A percentile compares a stretch with the other conserved stretches of the same genome.
These are phyloP conservation scores for Amanita fuliginea DNA, from an alignment of 768 basidiomycete genomes.

Conservation along the genomic window DNA sequence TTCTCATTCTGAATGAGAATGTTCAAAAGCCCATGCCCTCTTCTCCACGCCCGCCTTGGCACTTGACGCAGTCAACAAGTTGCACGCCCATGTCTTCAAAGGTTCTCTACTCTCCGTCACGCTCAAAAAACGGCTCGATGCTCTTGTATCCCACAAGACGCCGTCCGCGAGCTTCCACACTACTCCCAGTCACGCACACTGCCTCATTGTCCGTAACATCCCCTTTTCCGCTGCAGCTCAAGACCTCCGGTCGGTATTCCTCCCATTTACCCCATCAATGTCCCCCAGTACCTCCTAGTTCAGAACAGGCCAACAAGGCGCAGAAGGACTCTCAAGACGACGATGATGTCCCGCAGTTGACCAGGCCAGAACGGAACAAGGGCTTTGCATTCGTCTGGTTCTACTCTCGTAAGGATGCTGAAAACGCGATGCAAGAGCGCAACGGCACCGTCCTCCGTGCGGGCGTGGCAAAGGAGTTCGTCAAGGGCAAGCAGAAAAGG, in stretches of 20 bases:
- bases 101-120: slow-evolving; percentile 77
- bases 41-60: slow-evolving; percentile 64
- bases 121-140: slow-evolving; percentile 78
- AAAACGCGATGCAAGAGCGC: slow-evolving; percentile 66
- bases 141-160: slow-evolving; percentile 34
- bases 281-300: slow-evolving; percentile 33
- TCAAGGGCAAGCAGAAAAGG: slow-evolving; percentile 55
- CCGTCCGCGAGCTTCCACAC: slow-evolving; percentile 12
- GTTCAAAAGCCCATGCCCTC: slow-evolving; percentile 50
- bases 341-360: slow-evolving; percentile 10
- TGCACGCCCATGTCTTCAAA: slow-evolving; percentile 92
- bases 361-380: too few species aligned
- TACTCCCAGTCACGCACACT: slow-evolving; percentile 58
- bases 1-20: neutral
- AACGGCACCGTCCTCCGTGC: slow-evolving; percentile 68
- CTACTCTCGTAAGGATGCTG: slow-evolving; percentile 77
- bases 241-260: slow-evolving; percentile 77
- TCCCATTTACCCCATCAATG: slow-evolving; percentile 76
- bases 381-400: too few species aligned
- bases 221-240: slow-evolving; percentile 76
- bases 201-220: slow-evolving; percentile 87
- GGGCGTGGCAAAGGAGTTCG: slow-evolving; percentile 46
- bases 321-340: slow-evolving; percentile 12
- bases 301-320: slow-evolving; percentile 12
- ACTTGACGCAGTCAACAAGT: slow-evolving; percentile 57